Base-by-base conservation (phyloP, 106 monocot genomes). In the Gastrodia elata region DNA sequence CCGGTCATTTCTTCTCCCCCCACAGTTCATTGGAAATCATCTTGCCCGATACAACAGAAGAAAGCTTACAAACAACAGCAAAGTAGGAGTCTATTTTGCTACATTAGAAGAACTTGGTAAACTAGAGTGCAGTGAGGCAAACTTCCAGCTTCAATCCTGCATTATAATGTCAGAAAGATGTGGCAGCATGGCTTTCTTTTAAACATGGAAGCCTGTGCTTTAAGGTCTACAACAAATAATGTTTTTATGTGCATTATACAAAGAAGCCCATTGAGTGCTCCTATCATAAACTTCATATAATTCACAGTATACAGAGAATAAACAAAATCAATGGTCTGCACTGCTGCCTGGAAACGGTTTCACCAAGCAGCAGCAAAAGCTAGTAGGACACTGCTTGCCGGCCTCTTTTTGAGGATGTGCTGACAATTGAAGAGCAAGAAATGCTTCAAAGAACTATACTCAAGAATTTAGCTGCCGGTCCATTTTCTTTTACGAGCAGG, bases 401-500 rank as follows among this genome's bases (percentile, higher is more conserved):
- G 14, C 64, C 32, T 34, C 33, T 55, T 20, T 58, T 64, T 1
- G 33, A 34, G 64, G 3, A 28, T 2, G 24, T 11, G 71, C 3
- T 27, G 8, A 15, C 14, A 30, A 24, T 44, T 56, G n/a, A n/a
- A 36, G 24, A 34, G 4, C 64, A 30, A 15, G 6, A 38, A 27
- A 39, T 76, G 24, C 65, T n/a, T 48, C 22, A 35, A 34, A 55
- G 15, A 43, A 15, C 46, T 48, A 35, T 15, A 26, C 25, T 16
- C 8, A 39, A 33, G 2, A 14, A 49, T 68, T 82, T 80, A 91
- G 68, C 85, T 82, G 68, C 89, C 83, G 64, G 86, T 87, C 95
- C 95, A 96, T 76, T 87, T 87, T 36, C 95, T 79, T 74, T 96
- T 96, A 13, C 95, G 76, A 30, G 95, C 84, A 20, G 95, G 95